phyloP scores from a whole-genome alignment of 2,329 filamentous ascomycete genomes.

The Fusarium musae region DNA sequence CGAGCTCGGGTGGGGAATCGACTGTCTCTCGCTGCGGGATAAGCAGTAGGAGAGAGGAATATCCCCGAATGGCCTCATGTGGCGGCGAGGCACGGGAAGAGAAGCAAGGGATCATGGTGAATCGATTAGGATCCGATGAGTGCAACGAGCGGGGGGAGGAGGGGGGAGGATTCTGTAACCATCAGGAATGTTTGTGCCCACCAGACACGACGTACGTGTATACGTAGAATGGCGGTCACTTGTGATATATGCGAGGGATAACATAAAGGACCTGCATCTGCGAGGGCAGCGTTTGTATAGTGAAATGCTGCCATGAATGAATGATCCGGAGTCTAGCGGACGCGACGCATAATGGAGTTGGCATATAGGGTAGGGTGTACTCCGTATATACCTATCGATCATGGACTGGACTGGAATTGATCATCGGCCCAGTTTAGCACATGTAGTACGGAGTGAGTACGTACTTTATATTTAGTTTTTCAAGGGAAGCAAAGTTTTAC shows the following conservation, averaged over 20 bases:
- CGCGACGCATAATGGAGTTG: constrained; percentile 1
- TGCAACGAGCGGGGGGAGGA: not conserved
- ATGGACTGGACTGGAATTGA: constrained; percentile 11
- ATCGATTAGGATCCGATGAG: constrained; percentile 14
- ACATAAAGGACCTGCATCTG: constrained; percentile 9
- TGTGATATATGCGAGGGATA: constrained; percentile 27
- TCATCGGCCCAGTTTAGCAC: constrained; percentile 1
- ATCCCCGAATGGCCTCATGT: constrained; percentile 31
- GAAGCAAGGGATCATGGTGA: constrained; percentile 30
- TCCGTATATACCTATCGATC: not conserved
- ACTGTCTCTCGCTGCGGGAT: constrained; percentile 24
- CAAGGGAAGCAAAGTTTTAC: not conserved
- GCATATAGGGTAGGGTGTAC: not conserved
- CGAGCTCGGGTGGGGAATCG: constrained; percentile 31
- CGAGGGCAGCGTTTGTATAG: not conserved
- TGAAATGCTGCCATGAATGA: constrained; percentile 7
- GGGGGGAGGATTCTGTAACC: not conserved
- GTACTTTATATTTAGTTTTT: not conserved
- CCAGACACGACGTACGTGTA: not conserved
- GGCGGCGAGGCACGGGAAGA: constrained; percentile 18
- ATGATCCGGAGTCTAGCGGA: constrained; percentile 6
- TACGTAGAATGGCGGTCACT: constrained; percentile 4
- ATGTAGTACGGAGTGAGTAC: not conserved
- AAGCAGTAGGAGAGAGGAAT: constrained; percentile 2
- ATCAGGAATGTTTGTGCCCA: constrained; percentile 1